phyloP scores from a whole-genome alignment of 2,329 filamentous ascomycete genomes.

The Didymella exigua region DNA sequence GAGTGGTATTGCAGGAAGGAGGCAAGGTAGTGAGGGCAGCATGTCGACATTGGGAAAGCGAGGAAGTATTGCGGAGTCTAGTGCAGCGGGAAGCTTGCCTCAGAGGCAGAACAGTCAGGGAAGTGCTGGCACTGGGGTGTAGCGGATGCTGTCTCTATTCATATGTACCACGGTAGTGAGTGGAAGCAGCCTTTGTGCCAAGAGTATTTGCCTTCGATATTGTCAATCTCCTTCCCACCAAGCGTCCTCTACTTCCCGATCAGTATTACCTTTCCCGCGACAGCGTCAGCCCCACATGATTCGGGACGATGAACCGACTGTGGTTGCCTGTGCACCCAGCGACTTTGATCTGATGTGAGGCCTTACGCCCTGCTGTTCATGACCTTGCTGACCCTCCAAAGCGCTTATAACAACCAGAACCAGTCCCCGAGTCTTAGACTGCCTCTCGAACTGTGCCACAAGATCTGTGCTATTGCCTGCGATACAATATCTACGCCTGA shows the following conservation, averaged over 20 bases:
- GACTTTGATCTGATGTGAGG: too few species aligned
- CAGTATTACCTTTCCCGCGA: too few species aligned
- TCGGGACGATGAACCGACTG: too few species aligned
- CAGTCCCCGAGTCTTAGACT: neutral
- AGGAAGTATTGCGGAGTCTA: conserved; percentile 29
- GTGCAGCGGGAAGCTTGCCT: conserved; percentile 22
- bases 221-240: neutral
- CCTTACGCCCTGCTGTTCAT: too few species aligned
- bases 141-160: neutral
- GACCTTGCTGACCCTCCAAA: too few species aligned
- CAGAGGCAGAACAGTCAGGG: conserved; percentile 37
- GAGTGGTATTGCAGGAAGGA: conserved; percentile 38
- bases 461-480: neutral
- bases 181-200: neutral
- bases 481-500: too few species aligned
- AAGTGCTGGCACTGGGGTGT: conserved; percentile 2
- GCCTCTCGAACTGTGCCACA: neutral
- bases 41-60: conserved; percentile 30
- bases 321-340: too few species aligned
- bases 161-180: too few species aligned
- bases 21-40: conserved; percentile 39
- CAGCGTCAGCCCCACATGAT: neutral
- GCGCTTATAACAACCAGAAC: neutral
- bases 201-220: neutral
- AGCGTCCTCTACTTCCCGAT: too few species aligned